A percentile compares a stretch with the other conserved stretches of the same genome.
Conservation (phyloP, 1,139 yeast species). For the Spencermartinsiella ligniputridi region DNA sequence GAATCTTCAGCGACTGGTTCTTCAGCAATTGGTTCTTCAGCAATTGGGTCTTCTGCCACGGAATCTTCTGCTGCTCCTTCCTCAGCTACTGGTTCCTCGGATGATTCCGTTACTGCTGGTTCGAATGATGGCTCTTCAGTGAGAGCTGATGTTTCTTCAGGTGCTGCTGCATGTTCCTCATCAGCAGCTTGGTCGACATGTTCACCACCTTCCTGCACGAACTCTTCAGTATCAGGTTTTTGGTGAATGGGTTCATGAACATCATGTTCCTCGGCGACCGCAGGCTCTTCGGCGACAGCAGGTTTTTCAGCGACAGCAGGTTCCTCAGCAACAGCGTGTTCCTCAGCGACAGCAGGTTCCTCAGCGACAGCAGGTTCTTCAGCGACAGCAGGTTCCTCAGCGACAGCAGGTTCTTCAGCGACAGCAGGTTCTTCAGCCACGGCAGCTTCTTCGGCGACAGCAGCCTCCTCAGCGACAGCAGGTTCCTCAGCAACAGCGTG, state of each 20-base stretch:
- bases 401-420: no score
- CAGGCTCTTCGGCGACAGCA: conserved; percentile 2
- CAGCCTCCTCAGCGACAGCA: no score
- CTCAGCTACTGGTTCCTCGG: conserved; percentile 2
- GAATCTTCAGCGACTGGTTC: conserved; percentile 2
- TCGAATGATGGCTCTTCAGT: conserved; percentile 3
- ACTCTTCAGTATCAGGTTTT: conserved; percentile 5
- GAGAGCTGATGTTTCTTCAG: neutral
- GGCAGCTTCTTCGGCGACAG: no score
- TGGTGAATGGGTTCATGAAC: conserved; percentile 5
- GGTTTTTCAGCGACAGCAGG: no score
- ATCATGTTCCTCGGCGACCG: conserved; percentile 3
- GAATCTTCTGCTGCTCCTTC: neutral
- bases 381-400: no score
- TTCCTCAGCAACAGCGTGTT: no score
- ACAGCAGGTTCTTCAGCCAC: no score
- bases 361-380: no score
- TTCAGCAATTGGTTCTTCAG: neutral
- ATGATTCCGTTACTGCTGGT: conserved; percentile 2
- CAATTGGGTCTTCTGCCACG: neutral
- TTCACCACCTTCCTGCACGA: no score
- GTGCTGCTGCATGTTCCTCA: neutral
- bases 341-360: no score
- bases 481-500: no score
- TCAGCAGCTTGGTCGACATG: neutral